Base-by-base conservation (phyloP, 2,329 filamentous ascomycete genomes). In the Pseudogymnoascus pannorum region DNA sequence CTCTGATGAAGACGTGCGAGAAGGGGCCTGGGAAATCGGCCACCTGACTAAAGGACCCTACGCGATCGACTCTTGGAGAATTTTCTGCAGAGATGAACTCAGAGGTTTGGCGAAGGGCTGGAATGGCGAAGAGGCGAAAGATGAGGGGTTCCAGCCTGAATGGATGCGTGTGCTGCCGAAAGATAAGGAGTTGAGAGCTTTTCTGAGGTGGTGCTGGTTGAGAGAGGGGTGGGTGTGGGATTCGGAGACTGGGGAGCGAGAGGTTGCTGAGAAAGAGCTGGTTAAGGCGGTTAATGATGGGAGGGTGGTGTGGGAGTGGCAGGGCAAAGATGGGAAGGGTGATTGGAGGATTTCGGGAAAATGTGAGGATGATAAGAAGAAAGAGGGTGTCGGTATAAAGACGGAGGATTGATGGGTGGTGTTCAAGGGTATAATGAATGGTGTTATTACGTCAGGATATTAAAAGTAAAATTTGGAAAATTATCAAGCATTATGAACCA, bases 141-240 rank as follows among this genome's bases (percentile, higher is more conserved):
- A 71, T 29, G 54, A 68, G 8, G 77, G 78, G 12, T 91, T 92
- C 70, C 86, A 91, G 68, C 90, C 91, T 0, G 92, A 97, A 73
- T 97, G 92, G 92, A 94, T 92, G 81, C 82, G 90, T 2, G 91
- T 96, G 1, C 71, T 88, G 57, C 91, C 92, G 0, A 76, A 80
- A 44, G 92, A 97, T 73, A 97, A 96, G 75, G 92, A 97, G 73
- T 76, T 97, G n/a, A 81, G 89, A 44, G 91, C 91, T 0, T 96
- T 86, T 75, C 74, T 97, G 69, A 81, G 87, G 38, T 97, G 92
- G 92, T 90, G 92, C 84, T 96, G 92, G 92, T 82, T 94, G 75
- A 85, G 87, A 51, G 89, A 96, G 68, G 91, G 91, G 0, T 93
- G 86, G 82, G 79, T 86, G 40, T 96, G 91, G 91, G 83, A 95